Conservation (phyloP, 495 filamentous ascomycete genomes). For the Daldinia vernicosa region DNA sequence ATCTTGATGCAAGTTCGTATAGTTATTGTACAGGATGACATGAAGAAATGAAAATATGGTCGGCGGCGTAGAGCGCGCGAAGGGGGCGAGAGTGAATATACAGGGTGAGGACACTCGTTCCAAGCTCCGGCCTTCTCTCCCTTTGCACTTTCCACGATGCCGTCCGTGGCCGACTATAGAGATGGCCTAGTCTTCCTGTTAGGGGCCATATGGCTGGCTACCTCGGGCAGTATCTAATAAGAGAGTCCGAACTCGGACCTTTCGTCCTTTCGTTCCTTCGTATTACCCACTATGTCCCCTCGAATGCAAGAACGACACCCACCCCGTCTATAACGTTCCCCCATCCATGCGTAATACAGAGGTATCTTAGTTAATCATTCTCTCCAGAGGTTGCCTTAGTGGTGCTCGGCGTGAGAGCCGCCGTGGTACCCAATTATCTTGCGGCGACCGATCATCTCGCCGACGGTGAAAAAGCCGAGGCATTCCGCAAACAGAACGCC, state of each 20-base stretch:
- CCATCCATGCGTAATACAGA: conserved; percentile 45
- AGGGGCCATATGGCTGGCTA: conserved; percentile 13
- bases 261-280: conserved; percentile 26
- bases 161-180: conserved; percentile 19
- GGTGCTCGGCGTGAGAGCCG: conserved; percentile 69
- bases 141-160: conserved; percentile 27
- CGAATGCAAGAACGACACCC: conserved; percentile 42
- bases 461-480: conserved; percentile 96
- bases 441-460: conserved; percentile 93
- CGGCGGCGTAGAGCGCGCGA: conserved; percentile 21
- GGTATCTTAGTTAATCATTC: conserved; percentile 28
- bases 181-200: conserved; percentile 13
- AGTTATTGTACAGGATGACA: conserved; percentile 41
- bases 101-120: conserved; percentile 24
- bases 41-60: conserved; percentile 29
- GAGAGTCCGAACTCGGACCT: conserved; percentile 32
- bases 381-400: conserved; percentile 48
- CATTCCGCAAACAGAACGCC: conserved; percentile 86
- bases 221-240: conserved; percentile 16
- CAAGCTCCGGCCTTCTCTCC: conserved; percentile 22
- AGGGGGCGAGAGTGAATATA: conserved; percentile 31
- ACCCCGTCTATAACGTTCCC: conserved; percentile 40
- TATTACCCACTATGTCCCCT: conserved; percentile 40
- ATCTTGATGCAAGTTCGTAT: conserved; percentile 40
- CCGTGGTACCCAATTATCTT: conserved; percentile 95